These are phyloP conservation scores for Metschnikowia cerradonensis DNA, from an alignment of 805 yeast species.

Conservation along the genomic window DNA sequence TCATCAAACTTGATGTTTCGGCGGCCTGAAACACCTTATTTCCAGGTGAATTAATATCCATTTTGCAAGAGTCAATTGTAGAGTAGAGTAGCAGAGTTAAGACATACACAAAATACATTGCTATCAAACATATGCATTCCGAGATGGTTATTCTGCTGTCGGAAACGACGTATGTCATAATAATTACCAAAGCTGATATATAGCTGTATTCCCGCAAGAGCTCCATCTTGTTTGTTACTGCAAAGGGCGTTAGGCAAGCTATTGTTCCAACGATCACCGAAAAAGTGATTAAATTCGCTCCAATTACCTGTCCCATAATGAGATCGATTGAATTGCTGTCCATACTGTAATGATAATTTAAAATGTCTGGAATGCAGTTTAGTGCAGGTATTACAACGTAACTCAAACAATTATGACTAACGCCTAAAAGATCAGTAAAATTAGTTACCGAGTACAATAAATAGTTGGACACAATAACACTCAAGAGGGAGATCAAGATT, in stretches of 20 bases:
- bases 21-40: slow-evolving; percentile 1
- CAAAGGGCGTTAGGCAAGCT: slow-evolving; percentile 21
- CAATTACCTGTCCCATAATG: slow-evolving; percentile 37
- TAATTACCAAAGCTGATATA: slow-evolving; percentile 24
- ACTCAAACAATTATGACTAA: slow-evolving; percentile 29
- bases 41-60: slow-evolving; percentile 2
- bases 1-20: slow-evolving; percentile 7
- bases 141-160: slow-evolving; percentile 32
- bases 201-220: slow-evolving; percentile 27
- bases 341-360: slow-evolving; percentile 32
- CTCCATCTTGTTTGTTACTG: slow-evolving; percentile 17
- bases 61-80: neutral
- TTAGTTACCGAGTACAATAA: slow-evolving; percentile 29
- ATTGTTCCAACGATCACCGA: slow-evolving; percentile 35
- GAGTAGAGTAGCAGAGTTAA: slow-evolving; percentile 1
- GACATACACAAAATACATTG: slow-evolving; percentile 16
- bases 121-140: slow-evolving; percentile 28
- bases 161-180: slow-evolving; percentile 26
- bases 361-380: slow-evolving; percentile 36
- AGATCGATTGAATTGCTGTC: slow-evolving; percentile 27
- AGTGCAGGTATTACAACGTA: slow-evolving; percentile 34
- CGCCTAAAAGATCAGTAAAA: slow-evolving; percentile 20
- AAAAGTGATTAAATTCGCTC: slow-evolving; percentile 31
- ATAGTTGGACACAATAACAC: slow-evolving; percentile 34
- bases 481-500: slow-evolving; percentile 22